Evolutionary conservation across 192 early-diverging fungal genomes (phyloP), one percentile per base, ranked within the genome.

Genomic region (Coemansia sp.): DNA sequence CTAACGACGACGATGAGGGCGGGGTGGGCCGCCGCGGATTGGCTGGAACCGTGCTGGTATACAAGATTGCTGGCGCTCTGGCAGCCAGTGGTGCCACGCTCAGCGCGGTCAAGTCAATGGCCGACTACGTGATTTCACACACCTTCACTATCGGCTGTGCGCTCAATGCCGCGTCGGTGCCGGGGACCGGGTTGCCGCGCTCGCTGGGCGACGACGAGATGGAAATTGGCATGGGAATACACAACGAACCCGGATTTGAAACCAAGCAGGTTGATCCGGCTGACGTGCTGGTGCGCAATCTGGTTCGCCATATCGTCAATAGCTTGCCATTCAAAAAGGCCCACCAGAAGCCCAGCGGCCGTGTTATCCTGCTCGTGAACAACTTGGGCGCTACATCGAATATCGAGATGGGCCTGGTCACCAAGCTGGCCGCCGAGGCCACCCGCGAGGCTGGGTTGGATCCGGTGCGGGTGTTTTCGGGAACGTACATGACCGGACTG

Each of bases 201-300:
- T 71, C 61, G 14, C 77, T 91, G 7, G 43, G 55, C 3, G 67
- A 79, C 23, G 59, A 78, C 53, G 80, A 82, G 21, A 78, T 88
- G 12, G 82, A 86, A 45, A 77, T 90, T 36, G 90, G 91, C 4
- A 85, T 89, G 79, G 88, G 88, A 44, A 93, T 94, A 48, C 91
- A 94, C 62, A 88, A 87, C 52, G 91, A 94, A 71, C 80, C 88
- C 9, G 91, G 91, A 4, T 82, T 83, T 49, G 69, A 67, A 46
- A 84, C 80, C 48, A 81, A 63, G 36, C 40, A 56, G 6, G 52
- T 86, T 10, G 61, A 66, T 30, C 52, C 83, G 9, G 79, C 83
- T 2, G 55, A 71, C 15, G 52, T 71, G 5, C 62, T 89, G 27
- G 72, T 87, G 4, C 51, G 55, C 15, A 60, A 50, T 2, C 75